A percentile compares a stretch with the other conserved stretches of the same genome.
Evolutionary conservation across 306 rosid genomes (phyloP).

Genomic region (Quillaja saponaria): DNA sequence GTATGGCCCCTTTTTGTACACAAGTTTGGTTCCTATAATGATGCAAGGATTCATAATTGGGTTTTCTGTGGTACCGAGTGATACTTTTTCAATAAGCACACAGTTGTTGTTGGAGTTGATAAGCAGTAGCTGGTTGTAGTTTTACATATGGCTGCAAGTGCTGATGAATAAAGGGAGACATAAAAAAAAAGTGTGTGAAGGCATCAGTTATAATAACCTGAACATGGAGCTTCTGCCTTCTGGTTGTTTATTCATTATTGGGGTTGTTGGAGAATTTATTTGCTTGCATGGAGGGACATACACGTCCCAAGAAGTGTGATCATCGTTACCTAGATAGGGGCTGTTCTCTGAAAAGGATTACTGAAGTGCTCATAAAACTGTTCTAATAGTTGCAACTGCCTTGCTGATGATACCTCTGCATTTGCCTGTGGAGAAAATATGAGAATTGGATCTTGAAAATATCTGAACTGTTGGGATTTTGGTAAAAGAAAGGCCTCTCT

Average conservation of each 20-base stretch:
- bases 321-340: conserved; percentile 23
- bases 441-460: conserved; percentile 21
- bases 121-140: conserved; percentile 27
- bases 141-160: conserved; percentile 21
- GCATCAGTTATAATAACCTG: conserved; percentile 30
- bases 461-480: conserved; percentile 26
- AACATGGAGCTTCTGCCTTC: conserved; percentile 27
- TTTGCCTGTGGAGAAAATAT: conserved; percentile 22
- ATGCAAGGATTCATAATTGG: conserved; percentile 31
- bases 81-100: too few relatives aligned
- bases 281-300: conserved; percentile 24
- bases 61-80: conserved; percentile 23
- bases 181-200: conserved; percentile 20
- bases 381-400: background rate
- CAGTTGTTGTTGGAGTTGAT: conserved; percentile 31
- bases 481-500: conserved; percentile 20
- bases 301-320: conserved; percentile 11
- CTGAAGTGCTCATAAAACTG: conserved; percentile 10
- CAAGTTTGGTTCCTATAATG: conserved; percentile 29
- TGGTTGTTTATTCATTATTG: conserved; percentile 25
- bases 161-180: conserved; percentile 30
- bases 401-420: conserved; percentile 8
- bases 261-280: conserved; percentile 31
- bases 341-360: conserved; percentile 21
- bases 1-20: conserved; percentile 32